Base-by-base conservation (phyloP, 352 stramenopile genomes). In the Globisporangium carolinianum region DNA sequence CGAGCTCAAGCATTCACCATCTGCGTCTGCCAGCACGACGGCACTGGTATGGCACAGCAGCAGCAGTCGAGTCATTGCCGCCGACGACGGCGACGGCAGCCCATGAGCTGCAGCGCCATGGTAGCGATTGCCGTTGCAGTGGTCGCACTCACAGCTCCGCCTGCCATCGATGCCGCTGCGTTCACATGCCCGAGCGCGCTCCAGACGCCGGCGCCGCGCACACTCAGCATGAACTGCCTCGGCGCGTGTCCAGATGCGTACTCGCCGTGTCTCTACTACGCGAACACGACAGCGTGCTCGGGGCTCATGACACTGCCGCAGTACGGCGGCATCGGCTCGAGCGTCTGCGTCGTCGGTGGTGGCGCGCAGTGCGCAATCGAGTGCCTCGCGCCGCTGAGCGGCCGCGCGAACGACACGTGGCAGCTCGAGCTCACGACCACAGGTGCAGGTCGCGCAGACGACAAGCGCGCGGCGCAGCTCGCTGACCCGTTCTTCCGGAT, bases 361-460 rank as follows among this genome's bases (percentile, higher is more conserved):
- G 55, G 8, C 10, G 58, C 43, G 39, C n/a, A 38, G 36, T 79
- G 71, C 36, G 71, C 71, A 10, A 48, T 79, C 60, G 66, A 79
- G 58, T 79, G 71, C 52, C 63, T 79, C 57, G 58, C 48, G 2
- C 71, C 68, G n/a, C 67, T 76, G 47, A 71, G 61, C 32, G 66
- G 66, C 6, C 52, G 15, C 8, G 41, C n/a, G 8, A 58, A 59
- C 18, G 39, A 60, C 5, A 52, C 49, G 43, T 79, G 71, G 71
- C 62, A 72, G 49, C 54, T 79, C 39, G 57, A 75, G 60, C 45
- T 76, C 50, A 71, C 66, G 18, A 68, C 67, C 49, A 15, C 55
- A 1, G 57, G 50, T 45, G 38, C 46, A 8, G 71, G 73, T 45
- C 74, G 70, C 56, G 63, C 60, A 24, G 53, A 51, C n/a, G 71